Percentiles rank a stretch among this genome's conserved stretches.
Conservation (phyloP, 176 grass and related monocot genomes). For the Sorghum bicolor region DNA sequence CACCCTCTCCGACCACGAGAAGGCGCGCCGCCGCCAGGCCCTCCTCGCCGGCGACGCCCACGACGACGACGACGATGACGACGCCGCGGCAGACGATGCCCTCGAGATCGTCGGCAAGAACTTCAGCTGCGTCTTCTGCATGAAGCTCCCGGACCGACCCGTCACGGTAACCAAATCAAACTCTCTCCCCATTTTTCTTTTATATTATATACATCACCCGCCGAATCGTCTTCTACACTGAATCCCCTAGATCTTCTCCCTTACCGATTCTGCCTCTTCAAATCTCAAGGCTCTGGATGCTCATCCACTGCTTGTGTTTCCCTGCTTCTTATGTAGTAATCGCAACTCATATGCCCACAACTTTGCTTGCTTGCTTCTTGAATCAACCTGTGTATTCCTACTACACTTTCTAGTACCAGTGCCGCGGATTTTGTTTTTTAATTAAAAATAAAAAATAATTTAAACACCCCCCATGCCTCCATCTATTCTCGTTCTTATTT, state of each 20-base stretch:
- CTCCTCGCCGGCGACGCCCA: conserved; percentile 45
- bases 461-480: no score
- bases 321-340: no score
- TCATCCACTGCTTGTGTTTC: no score
- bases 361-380: no score
- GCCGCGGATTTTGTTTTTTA: no score
- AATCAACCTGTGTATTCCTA: no score
- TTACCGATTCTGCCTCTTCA: background rate
- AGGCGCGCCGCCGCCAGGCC: conserved; percentile 69
- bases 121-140: conserved; percentile 81
- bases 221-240: background rate
- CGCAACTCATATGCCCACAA: no score
- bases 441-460: no score
- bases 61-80: background rate
- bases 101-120: conserved; percentile 53
- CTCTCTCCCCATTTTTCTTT: no score
- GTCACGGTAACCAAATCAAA: conserved; percentile 56
- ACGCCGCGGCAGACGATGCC: conserved; percentile 14
- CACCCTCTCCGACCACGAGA: conserved; percentile 61
- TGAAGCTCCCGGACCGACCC: conserved; percentile 87
- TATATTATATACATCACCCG: no score
- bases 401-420: no score
- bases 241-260: background rate
- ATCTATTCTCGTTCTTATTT: background rate
- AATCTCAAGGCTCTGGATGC: background rate